Conservation (phyloP, 192 early-diverging fungal genomes). For the Backusella morwellensis region DNA sequence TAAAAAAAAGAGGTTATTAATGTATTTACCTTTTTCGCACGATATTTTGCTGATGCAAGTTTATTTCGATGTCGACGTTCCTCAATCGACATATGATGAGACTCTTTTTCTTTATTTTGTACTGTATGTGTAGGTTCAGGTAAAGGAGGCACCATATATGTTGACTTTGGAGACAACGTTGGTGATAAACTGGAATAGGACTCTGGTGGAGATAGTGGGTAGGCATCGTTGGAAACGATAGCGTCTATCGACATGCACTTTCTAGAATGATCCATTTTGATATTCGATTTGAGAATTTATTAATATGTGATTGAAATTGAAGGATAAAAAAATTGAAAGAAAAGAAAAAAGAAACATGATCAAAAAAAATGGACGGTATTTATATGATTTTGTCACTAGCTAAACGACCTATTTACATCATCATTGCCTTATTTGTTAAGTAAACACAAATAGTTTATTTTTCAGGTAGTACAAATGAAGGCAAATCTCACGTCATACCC, state of each 20-base stretch:
- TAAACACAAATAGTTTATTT: neutral
- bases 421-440: neutral
- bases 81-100: constrained; percentile 36
- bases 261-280: constrained; percentile 7
- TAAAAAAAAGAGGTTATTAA: too few species aligned
- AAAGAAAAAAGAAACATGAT: neutral
- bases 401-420: neutral
- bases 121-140: neutral
- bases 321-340: neutral
- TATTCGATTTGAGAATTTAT: neutral
- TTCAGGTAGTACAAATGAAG: neutral
- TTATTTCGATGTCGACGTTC: constrained; percentile 56
- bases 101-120: neutral
- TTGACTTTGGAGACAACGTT: neutral
- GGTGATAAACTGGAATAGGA: constrained; percentile 5
- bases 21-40: constrained; percentile 46
- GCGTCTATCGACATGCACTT: constrained; percentile 1
- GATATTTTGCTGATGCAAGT: constrained; percentile 56
- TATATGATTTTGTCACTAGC: neutral
- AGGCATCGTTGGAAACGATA: neutral
- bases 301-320: neutral
- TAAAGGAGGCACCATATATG: neutral
- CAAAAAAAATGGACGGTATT: neutral
- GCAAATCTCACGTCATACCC: neutral
- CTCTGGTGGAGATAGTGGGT: constrained; percentile 6